A percentile compares a stretch with the other conserved stretches of the same genome.
These are phyloP conservation scores for Dalechampia spathulata DNA, from an alignment of 441 rosid species.

Conservation along the genomic window DNA sequence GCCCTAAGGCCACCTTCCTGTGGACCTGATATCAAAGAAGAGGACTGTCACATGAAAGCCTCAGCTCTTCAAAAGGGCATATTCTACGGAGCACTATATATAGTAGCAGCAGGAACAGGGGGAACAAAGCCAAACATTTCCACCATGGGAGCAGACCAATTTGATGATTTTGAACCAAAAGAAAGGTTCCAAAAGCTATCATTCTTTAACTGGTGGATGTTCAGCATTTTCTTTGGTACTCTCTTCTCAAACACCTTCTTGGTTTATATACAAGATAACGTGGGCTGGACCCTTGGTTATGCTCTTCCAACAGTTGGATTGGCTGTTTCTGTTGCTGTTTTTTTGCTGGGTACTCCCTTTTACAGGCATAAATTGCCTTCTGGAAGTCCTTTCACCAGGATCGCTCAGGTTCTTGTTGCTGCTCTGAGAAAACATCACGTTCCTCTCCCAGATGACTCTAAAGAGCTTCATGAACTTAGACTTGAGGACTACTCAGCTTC, in stretches of 20 bases:
- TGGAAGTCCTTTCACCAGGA: conserved; percentile 66
- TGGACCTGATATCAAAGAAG: conserved; percentile 17
- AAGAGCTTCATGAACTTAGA: conserved; percentile 50
- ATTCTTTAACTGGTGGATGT: conserved; percentile 97
- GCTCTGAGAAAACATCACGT: conserved; percentile 47
- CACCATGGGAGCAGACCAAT: conserved; percentile 88
- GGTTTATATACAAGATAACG: conserved; percentile 80
- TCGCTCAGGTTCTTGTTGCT: conserved; percentile 62
- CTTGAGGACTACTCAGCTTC: conserved; percentile 32
- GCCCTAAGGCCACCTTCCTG: conserved; percentile 63
- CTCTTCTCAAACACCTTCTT: conserved; percentile 73
- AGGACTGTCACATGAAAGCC: conserved; percentile 35
- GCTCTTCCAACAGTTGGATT: conserved; percentile 67
- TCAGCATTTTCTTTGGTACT: conserved; percentile 72
- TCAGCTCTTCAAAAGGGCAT: conserved; percentile 46
- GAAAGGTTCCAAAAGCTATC: conserved; percentile 64
- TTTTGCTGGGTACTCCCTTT: conserved; percentile 57
- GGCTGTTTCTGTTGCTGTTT: conserved; percentile 42
- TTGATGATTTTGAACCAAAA: conserved; percentile 64
- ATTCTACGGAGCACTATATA: conserved; percentile 63
- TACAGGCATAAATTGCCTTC: conserved; percentile 63
- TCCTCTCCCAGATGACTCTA: conserved; percentile 30
- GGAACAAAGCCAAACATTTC: conserved; percentile 94
- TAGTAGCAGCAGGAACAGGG: conserved; percentile 62
- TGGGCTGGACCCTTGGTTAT: conserved; percentile 72